Percentiles rank a stretch among this genome's conserved stretches.
Conservation (phyloP, 1,139 yeast genomes). For the Chernovozyma sophiae-reginae region DNA sequence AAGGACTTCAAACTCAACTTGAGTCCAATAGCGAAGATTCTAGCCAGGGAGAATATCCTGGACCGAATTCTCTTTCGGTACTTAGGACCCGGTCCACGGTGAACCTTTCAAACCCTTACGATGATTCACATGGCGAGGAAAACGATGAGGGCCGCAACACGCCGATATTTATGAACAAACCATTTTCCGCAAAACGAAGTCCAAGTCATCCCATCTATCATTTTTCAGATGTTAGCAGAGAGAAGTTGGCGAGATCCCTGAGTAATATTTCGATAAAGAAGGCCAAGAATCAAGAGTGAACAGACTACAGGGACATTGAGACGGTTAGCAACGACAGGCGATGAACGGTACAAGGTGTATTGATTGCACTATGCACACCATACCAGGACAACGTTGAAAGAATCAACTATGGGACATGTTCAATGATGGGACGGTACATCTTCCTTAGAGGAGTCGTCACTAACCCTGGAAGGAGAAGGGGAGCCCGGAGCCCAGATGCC, state of each 20-base stretch:
- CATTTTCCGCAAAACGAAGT: constrained; percentile 27
- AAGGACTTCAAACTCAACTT: constrained; percentile 1
- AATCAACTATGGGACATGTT: too few species aligned
- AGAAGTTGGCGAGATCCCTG: constrained; percentile 21
- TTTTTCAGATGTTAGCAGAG: constrained; percentile 24
- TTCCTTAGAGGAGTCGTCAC: too few species aligned
- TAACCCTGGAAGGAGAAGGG: too few species aligned
- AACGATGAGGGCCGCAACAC: constrained; percentile 10
- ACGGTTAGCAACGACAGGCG: too few species aligned
- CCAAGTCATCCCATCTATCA: constrained; percentile 13
- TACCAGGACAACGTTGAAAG: too few species aligned
- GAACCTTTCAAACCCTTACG: constrained; percentile 23
- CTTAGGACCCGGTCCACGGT: constrained; percentile 41
- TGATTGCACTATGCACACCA: too few species aligned
- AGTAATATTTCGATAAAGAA: constrained; percentile 11
- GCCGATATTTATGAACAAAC: constrained; percentile 32
- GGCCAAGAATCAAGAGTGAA: not conserved
- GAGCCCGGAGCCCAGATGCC: too few species aligned
- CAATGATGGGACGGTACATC: too few species aligned
- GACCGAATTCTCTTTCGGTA: constrained; percentile 14
- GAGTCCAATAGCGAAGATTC: not conserved
- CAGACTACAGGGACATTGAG: too few species aligned
- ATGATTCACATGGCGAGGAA: constrained; percentile 10
- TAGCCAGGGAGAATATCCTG: not conserved
- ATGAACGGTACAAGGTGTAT: too few species aligned